Evolutionary conservation across 2,329 filamentous ascomycete genomes (phyloP).

Genomic region (Emergomyces pasteurianus): DNA sequence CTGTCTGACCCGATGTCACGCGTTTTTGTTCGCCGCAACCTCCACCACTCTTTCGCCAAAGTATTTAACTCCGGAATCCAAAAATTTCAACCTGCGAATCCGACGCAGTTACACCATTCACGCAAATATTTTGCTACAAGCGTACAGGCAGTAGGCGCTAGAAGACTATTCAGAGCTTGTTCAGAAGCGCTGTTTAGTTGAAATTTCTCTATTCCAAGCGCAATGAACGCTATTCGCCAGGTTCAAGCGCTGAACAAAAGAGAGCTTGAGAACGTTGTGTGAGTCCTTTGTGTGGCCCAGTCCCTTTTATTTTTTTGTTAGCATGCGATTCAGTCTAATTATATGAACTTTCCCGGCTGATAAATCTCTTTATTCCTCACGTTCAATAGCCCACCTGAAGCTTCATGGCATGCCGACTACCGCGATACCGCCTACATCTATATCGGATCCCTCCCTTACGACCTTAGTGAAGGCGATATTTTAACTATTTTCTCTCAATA

Average conservation of each 20-base stretch:
- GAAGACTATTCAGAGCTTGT: not conserved
- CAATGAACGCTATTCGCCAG: conserved; percentile 87
- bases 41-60: not conserved
- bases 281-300: not conserved
- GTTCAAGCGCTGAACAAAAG: conserved; percentile 89
- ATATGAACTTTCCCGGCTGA: not conserved
- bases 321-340: not conserved
- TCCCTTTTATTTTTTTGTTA: not conserved
- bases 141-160: not conserved
- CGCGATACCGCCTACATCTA: conserved; percentile 94
- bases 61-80: not conserved
- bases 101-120: not conserved
- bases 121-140: not conserved
- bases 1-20: conserved; percentile 7
- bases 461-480: conserved; percentile 89
- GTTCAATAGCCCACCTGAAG: conserved; percentile 57
- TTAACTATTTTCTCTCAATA: conserved; percentile 96
- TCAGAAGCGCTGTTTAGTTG: not conserved
- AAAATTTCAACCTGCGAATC: not conserved
- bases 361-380: conserved; percentile 2
- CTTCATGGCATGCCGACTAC: conserved; percentile 95
- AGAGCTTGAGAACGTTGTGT: conserved; percentile 82
- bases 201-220: conserved; percentile 12
- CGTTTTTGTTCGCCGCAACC: conserved; percentile 3
- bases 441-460: conserved; percentile 85